phyloP scores from a whole-genome alignment of 371 early-diverging fungal genomes.

The Mortierella sp. region DNA sequence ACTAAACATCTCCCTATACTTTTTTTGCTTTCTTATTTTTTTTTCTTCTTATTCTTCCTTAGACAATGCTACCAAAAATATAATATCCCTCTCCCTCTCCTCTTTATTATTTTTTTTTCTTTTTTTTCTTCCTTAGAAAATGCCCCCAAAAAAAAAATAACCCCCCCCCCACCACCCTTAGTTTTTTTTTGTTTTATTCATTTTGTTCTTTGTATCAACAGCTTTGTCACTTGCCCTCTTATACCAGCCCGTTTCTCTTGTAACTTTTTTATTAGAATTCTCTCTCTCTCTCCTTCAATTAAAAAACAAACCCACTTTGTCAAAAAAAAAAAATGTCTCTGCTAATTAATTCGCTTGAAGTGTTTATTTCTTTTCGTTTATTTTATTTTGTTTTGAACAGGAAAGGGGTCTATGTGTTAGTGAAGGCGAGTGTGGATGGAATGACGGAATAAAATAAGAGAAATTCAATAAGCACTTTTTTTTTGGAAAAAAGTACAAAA shows the following conservation, averaged over 20 bases:
- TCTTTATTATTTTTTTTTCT: background rate
- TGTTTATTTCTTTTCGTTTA: too few relatives aligned
- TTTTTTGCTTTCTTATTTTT: slow-evolving; percentile 9
- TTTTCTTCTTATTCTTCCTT: background rate
- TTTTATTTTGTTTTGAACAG: background rate
- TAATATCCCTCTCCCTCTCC: too few relatives aligned
- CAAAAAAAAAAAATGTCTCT: background rate
- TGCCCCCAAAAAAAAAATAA: background rate
- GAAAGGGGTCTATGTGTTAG: too few relatives aligned
- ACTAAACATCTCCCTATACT: slow-evolving; percentile 2
- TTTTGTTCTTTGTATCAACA: slow-evolving; percentile 17
- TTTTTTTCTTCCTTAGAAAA: background rate
- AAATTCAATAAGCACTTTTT: too few relatives aligned
- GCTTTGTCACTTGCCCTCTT: background rate
- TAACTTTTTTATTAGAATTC: background rate
- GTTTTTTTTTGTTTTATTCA: background rate
- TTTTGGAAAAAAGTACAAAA: too few relatives aligned
- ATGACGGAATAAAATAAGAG: background rate
- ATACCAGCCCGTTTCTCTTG: background rate
- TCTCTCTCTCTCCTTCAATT: too few relatives aligned
- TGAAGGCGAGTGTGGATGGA: too few relatives aligned
- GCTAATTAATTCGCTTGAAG: too few relatives aligned
- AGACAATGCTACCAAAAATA: background rate
- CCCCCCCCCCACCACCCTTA: background rate
- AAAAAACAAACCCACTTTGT: background rate